Base-by-base conservation (phyloP, 495 filamentous ascomycete genomes). In the Terfezia boudieri region DNA sequence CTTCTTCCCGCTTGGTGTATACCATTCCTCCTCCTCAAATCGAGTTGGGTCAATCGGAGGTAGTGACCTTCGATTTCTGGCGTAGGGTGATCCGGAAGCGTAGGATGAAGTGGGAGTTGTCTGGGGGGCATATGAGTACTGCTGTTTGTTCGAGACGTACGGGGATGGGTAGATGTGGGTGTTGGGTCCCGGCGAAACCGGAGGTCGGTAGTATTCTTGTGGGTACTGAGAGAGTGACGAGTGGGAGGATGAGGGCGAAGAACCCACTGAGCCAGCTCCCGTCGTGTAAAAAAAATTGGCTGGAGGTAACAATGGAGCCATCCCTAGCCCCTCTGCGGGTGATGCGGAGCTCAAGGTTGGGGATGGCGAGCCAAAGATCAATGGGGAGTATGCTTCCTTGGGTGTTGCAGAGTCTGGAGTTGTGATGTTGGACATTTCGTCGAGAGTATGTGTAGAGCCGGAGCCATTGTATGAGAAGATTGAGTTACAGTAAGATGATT, bases 1-100 rank as follows among this genome's bases (percentile, higher is more conserved):
- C 50, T 60, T 60, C 26, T 57, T 60, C 20, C 61, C 61, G 49
- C 63, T 60, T 23, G 61, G 54, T 32, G 61, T 63, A 46, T 58
- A 56, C 61, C 61, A 63, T 49, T 50, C 51, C 51, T 61, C 60
- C 50, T 46, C 41, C 12, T 46, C 41, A 14, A 46, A 20, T 8
- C 41, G 41, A 14, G 41, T 46, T 46, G 41, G 41, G 41, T 46
- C 41, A 14, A 46, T 20, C 41, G 41, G 41, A 4, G 41, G 41
- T 14, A 46, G 41, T 2, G 41, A 46, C 17, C 41, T 46, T 14
- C 41, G 41, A 4, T 4, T 14, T 46, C 41, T 46, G 14, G 41
- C 12, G 8, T 46, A 46, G 0, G 41, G 41, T 4, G 26, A 32
- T 32, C 7, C 26, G 26, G 26, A 32, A 32, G 26, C 26, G 7